Evolutionary conservation across 2,329 filamentous ascomycete species (phyloP).

Genomic region (Cyphellophora attinorum): DNA sequence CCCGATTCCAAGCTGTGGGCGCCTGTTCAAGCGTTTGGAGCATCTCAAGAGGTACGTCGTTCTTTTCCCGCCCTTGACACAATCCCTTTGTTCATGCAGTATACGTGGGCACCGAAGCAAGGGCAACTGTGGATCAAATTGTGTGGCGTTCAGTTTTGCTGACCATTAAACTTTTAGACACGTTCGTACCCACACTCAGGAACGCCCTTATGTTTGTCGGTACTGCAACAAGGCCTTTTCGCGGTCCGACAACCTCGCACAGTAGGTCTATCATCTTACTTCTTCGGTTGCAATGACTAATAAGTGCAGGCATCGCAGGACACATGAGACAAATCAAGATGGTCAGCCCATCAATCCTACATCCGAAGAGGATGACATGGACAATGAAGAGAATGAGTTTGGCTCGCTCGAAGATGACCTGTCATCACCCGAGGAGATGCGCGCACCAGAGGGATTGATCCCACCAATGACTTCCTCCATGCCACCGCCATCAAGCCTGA

Average conservation of each 20-base stretch:
- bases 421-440: constrained; percentile 45
- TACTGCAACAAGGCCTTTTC: constrained; percentile 99
- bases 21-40: constrained; percentile 97
- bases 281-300: constrained; percentile 5
- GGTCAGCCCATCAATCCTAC: constrained; percentile 30
- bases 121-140: no score
- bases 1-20: constrained; percentile 95
- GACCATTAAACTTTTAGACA: no score
- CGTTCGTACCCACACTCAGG: constrained; percentile 97
- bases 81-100: no score
- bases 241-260: constrained; percentile 94
- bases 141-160: no score
- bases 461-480: constrained; percentile 15
- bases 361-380: constrained; percentile 67
- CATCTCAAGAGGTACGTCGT: constrained; percentile 90
- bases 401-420: constrained; percentile 65
- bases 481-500: constrained; percentile 17
- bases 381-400: constrained; percentile 79
- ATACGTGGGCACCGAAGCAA: no score
- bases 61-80: no score
- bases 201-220: constrained; percentile 94
- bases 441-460: constrained; percentile 10
- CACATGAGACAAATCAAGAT: constrained; percentile 67
- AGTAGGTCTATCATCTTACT: constrained; percentile 50
- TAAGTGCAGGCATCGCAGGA: constrained; percentile 53